Percentiles rank a stretch among this genome's conserved stretches.
These are phyloP conservation scores for Neocucurbitaria cava DNA, from an alignment of 2,329 filamentous ascomycete species.

Conservation along the genomic window DNA sequence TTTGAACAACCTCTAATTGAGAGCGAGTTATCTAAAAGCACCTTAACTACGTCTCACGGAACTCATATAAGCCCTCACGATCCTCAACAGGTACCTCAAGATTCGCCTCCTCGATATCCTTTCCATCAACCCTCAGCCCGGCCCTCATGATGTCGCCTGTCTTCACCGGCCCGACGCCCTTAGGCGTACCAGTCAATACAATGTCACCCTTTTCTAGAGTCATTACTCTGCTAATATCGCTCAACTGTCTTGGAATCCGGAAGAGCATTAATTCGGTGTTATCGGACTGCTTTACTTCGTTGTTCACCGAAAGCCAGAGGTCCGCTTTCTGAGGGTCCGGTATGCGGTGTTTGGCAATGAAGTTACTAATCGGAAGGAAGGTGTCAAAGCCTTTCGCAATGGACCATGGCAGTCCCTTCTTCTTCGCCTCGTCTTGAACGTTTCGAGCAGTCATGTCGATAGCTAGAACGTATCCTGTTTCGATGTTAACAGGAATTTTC, in stretches of 20 bases:
- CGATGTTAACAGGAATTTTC: neutral
- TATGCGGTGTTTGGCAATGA: conserved; percentile 81
- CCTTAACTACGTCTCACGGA: conserved; percentile 57
- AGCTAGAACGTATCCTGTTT: conserved; percentile 79
- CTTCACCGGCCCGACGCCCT: conserved; percentile 86
- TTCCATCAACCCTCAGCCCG: conserved; percentile 78
- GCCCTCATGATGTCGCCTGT: conserved; percentile 88
- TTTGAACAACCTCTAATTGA: neutral
- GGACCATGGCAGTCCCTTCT: conserved; percentile 93
- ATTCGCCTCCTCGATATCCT: conserved; percentile 82
- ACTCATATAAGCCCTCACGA: conserved; percentile 77
- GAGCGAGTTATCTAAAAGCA: neutral
- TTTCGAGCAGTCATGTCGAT: conserved; percentile 99
- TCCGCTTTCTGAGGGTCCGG: conserved; percentile 88
- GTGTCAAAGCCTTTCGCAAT: conserved; percentile 99
- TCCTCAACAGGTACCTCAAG: conserved; percentile 87
- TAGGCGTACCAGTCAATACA: conserved; percentile 94
- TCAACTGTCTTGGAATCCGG: conserved; percentile 83
- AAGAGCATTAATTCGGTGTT: conserved; percentile 96
- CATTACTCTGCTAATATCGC: conserved; percentile 95
- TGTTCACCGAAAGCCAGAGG: conserved; percentile 85
- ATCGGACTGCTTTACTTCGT: conserved; percentile 78
- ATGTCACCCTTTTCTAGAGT: conserved; percentile 90
- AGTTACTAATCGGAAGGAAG: conserved; percentile 84
- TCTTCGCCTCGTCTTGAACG: conserved; percentile 94